A percentile compares a stretch with the other conserved stretches of the same genome.
These are phyloP conservation scores for Agaricus bisporus DNA, from an alignment of 768 basidiomycete species.

Conservation along the genomic window DNA sequence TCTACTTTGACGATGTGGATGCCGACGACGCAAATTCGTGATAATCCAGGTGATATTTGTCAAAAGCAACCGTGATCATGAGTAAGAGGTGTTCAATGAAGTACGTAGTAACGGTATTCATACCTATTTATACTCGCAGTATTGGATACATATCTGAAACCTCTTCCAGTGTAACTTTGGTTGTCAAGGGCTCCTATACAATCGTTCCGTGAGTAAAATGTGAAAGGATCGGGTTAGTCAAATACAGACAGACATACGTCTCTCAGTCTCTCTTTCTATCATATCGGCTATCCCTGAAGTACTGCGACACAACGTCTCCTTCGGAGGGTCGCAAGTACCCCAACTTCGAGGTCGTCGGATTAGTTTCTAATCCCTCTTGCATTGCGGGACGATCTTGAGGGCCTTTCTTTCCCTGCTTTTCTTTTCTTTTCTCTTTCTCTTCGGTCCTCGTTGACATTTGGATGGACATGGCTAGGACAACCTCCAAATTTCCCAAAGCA, in stretches of 20 bases:
- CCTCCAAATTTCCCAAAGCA: constrained; percentile 16
- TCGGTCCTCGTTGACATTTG: not conserved
- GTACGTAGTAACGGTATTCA: constrained; percentile 4
- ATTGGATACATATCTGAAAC: not conserved
- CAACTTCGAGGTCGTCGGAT: not conserved
- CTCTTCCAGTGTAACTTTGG: constrained; percentile 1
- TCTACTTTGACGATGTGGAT: too few species aligned
- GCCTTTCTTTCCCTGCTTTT: constrained; percentile 1
- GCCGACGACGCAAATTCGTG: too few species aligned
- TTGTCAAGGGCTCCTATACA: constrained; percentile 11
- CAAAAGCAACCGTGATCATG: not conserved
- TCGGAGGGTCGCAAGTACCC: constrained; percentile 7
- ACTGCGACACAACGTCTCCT: constrained; percentile 9
- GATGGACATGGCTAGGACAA: not conserved
- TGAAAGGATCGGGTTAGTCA: not conserved
- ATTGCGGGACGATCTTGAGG: constrained; percentile 8
- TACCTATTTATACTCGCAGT: not conserved
- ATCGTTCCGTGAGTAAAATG: not conserved
- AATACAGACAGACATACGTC: not conserved
- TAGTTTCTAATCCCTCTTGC: not conserved
- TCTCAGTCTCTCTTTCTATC: constrained; percentile 4
- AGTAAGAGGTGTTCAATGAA: not conserved
- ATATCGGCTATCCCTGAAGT: not conserved
- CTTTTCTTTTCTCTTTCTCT: constrained; percentile 2
- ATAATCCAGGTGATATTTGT: too few species aligned